Base-by-base conservation (phyloP, 2,329 filamentous ascomycete genomes). In the Cucurbitaria berberidis region DNA sequence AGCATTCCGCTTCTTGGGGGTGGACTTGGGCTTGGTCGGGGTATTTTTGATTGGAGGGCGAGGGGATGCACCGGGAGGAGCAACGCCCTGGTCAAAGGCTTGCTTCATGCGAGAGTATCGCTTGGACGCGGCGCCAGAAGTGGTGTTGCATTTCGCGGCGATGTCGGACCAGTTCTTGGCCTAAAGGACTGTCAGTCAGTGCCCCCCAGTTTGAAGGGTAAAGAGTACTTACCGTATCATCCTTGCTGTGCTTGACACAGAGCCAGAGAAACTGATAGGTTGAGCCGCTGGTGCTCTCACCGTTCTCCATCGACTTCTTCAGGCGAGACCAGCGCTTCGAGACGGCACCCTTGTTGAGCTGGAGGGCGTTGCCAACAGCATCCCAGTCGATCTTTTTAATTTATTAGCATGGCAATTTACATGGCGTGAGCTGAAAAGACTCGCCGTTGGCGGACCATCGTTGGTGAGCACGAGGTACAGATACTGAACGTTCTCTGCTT, bases 301-400 rank as follows among this genome's bases (percentile, higher is more conserved):
- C 62, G 7, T 57, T 57, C 1, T 64, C 59, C 41, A 74, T 62
- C 2, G 61, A 53, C 16, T 59, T 36, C 57, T 64, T 69, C n/a
- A 74, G 63, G 13, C 73, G 68, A 7, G 66, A 69, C 70, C 70
- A 74, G 19, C 73, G 70, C 60, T 73, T 74, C 1, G 50, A 46
- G 2, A 52, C 57, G 0, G 72, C 70, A 13, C 57, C 58, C 10
- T 58, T 59, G n/a, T 63, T 68, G 18, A 74, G 60, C 5, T 60
- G 32, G 2, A 76, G 59, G 0, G 53, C 64, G 2, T 47, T 41
- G 38, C 55, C 57, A 16, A 76, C 59, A 1, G 67, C 55, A 1
- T 52, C 42, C 61, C 63, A 73, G 51, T 75, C 62, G n/a, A 74
- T 64, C 73, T 75, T 16, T 32, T 3, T 4, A 13, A 10, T n/a